Base-by-base conservation (phyloP, 768 basidiomycete genomes). In the Suillus decipiens region DNA sequence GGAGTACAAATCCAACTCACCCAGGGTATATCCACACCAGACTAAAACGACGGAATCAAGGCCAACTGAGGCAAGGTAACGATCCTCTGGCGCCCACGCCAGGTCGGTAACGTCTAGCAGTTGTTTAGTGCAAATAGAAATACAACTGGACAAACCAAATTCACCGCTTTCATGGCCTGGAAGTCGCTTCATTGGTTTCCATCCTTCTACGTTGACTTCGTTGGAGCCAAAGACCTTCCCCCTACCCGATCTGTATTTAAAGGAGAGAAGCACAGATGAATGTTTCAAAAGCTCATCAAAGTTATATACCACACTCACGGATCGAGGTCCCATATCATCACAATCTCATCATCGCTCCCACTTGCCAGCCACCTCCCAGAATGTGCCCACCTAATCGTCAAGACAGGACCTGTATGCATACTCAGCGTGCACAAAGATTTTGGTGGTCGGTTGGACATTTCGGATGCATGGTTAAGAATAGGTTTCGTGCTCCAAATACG, bases 401-500 rank as follows among this genome's bases (percentile, higher is more conserved):
- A 79, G 2, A 99, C 96, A 0, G 95, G 92, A 0, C 96, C 96
- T 0, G 92, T 93, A 73, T 99, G 97, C 86, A 94, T 92, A 2
- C 90, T 87, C 60, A 99, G 82, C 0, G 96, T 99, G 69, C 92
- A 95, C 33, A 99, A 79, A 15, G 90, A 86, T 72, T 95, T 96
- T 15, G 93, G 95, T 34, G 92, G 88, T 61, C 84, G 82, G 63
- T 89, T 84, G 51, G 88, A 85, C 65, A 77, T 74, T 71, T 92
- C 87, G 34, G 92, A 81, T 48, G 86, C 82, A 15, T 83, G 77
- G 66, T 88, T 88, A n/a, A 99, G 79, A 67, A 99, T 96, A 0
- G 97, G 96, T 65, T 92, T 89, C 0, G 97, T 99, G 65, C 92
- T 92, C 96, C 96, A 99, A 77, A 99, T 93, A 56, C 95, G 90